Evolutionary conservation across 73 alveolate genomes (phyloP).

Genomic region (Paramecium sonneborni): DNA sequence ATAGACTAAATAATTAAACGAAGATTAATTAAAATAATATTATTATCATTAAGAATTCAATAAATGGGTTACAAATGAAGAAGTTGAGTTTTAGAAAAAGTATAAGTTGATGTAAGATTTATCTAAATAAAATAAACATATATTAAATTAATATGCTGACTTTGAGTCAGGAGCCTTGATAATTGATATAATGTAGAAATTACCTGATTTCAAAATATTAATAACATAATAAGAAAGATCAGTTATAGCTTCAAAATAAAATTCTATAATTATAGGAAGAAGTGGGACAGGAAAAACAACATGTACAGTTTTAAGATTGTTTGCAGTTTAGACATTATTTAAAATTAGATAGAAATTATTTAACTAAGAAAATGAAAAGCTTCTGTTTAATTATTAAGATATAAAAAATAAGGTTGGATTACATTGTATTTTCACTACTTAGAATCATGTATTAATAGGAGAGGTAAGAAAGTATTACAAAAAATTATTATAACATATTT

Average conservation of each 20-base stretch:
- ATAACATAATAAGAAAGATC: constrained; percentile 71
- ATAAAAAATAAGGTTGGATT: constrained; percentile 69
- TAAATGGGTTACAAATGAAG: constrained; percentile 7
- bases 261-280: constrained; percentile 82
- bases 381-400: constrained; percentile 54
- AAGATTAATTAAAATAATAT: neutral
- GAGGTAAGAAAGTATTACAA: constrained; percentile 84
- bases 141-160: constrained; percentile 57
- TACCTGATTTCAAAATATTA: constrained; percentile 70
- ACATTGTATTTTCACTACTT: constrained; percentile 80
- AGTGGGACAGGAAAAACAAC: constrained; percentile 97
- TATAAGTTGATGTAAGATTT: neutral
- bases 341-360: constrained; percentile 25
- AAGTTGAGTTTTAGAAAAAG: no score
- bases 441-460: constrained; percentile 85
- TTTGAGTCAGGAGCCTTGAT: constrained; percentile 61
- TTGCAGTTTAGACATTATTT: constrained; percentile 78
- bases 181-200: constrained; percentile 50
- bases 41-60: neutral
- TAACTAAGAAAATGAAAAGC: constrained; percentile 45
- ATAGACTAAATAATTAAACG: neutral
- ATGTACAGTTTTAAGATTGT: constrained; percentile 76
- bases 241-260: constrained; percentile 73
- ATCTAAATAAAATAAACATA: constrained; percentile 44
- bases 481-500: constrained; percentile 64